Percentiles rank a stretch among this genome's conserved stretches.
phyloP scores from a whole-genome alignment of 495 filamentous ascomycete genomes.

The Lindgomyces ingoldianus region DNA sequence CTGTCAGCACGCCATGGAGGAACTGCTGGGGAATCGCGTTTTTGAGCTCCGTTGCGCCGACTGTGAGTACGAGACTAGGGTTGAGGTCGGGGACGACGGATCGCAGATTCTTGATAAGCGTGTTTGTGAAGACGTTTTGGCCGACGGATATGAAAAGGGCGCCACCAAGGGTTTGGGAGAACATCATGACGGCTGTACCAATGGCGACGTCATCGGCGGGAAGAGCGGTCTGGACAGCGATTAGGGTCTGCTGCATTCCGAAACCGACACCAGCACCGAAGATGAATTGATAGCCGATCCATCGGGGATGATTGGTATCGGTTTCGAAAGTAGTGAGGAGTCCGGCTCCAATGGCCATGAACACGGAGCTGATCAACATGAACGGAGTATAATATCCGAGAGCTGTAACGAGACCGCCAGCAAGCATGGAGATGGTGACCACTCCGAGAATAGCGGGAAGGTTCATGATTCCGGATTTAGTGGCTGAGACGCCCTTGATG shows the following conservation, averaged over 20 bases:
- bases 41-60: slow-evolving; percentile 70
- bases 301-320: slow-evolving; percentile 53
- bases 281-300: slow-evolving; percentile 73
- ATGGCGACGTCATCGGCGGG: slow-evolving; percentile 58
- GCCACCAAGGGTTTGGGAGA: slow-evolving; percentile 66
- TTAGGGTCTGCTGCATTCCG: slow-evolving; percentile 68
- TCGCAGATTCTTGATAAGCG: slow-evolving; percentile 60
- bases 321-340: slow-evolving; percentile 62
- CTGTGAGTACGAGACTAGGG: slow-evolving; percentile 51
- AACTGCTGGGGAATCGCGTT: slow-evolving; percentile 48
- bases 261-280: slow-evolving; percentile 69
- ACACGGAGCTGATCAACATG: slow-evolving; percentile 53
- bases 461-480: slow-evolving; percentile 62
- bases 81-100: slow-evolving; percentile 50
- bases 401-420: slow-evolving; percentile 55
- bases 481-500: slow-evolving; percentile 58
- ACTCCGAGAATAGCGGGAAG: slow-evolving; percentile 56
- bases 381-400: slow-evolving; percentile 70
- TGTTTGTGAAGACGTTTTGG: slow-evolving; percentile 77
- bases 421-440: slow-evolving; percentile 49
- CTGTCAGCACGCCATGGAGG: slow-evolving; percentile 58
- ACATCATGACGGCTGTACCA: slow-evolving; percentile 65
- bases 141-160: slow-evolving; percentile 71
- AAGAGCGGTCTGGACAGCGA: slow-evolving; percentile 66
- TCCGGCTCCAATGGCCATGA: slow-evolving; percentile 63